Conservation (phyloP, 2,329 filamentous ascomycete genomes). For the Fusarium sp. region DNA sequence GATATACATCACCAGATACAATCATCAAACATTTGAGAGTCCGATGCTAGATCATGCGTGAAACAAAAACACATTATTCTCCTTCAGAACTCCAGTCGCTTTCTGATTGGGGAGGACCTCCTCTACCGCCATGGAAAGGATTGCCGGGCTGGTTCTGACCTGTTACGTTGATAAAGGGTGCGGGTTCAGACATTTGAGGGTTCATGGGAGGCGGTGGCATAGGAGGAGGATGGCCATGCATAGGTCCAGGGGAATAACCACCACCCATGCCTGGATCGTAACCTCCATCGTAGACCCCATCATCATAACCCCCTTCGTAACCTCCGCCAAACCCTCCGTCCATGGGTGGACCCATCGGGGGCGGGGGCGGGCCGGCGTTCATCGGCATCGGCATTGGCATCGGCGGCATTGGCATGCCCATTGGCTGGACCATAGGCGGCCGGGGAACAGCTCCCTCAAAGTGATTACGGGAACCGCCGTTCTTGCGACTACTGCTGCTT, state of each 20-base stretch:
- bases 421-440: constrained; percentile 30
- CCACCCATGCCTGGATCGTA: constrained; percentile 31
- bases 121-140: constrained; percentile 23
- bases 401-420: constrained; percentile 30
- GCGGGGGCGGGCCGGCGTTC: constrained; percentile 34
- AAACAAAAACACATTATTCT: not conserved
- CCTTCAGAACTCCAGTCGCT: constrained; percentile 28
- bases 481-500: constrained; percentile 40
- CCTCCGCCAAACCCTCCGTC: constrained; percentile 25
- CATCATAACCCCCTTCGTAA: constrained; percentile 24
- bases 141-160: constrained; percentile 42
- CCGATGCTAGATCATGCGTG: not conserved
- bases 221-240: constrained; percentile 25
- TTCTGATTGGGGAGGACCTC: constrained; percentile 16
- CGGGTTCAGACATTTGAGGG: constrained; percentile 30
- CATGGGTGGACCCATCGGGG: constrained; percentile 40
- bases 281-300: constrained; percentile 32
- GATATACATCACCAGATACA: constrained; percentile 25
- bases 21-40: constrained; percentile 5
- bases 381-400: constrained; percentile 38
- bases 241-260: constrained; percentile 30
- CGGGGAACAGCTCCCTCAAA: constrained; percentile 45
- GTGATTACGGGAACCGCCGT: constrained; percentile 41
- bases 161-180: constrained; percentile 44
- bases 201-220: constrained; percentile 39